Conservation (phyloP, 345 rosid genomes). For the Anastatica hierochuntica region DNA sequence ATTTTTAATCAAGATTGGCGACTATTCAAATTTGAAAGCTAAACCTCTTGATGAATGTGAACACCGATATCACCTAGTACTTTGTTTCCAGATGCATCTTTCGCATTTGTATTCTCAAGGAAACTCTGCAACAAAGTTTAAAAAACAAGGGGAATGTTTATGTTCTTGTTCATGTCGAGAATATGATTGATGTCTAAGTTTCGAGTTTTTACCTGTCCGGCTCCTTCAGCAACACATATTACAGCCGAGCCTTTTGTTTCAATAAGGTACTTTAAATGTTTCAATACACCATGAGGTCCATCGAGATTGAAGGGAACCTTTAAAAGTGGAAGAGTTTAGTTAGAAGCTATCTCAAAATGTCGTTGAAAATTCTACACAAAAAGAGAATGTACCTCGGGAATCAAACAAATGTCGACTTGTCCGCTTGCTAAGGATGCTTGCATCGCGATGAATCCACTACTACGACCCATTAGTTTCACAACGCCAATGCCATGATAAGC, state of each 20-base stretch:
- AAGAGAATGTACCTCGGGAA: conserved; percentile 70
- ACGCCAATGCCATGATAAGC: conserved; percentile 94
- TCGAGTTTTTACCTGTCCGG: conserved; percentile 66
- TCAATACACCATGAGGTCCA: conserved; percentile 86
- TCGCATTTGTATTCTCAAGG: conserved; percentile 75
- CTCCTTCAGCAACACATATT: conserved; percentile 97
- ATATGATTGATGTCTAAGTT: too few species aligned
- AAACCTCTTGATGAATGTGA: conserved; percentile 91
- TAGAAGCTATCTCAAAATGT: too few species aligned
- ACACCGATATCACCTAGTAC: conserved; percentile 87
- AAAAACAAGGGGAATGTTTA: too few species aligned
- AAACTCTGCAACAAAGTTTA: conserved; percentile 44
- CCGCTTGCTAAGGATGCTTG: conserved; percentile 96
- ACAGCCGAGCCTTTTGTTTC: conserved; percentile 98
- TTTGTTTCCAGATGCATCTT: conserved; percentile 88
- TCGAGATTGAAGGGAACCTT: conserved; percentile 80
- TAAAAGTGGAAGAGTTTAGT: too few species aligned
- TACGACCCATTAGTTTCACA: conserved; percentile 98
- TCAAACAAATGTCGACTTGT: conserved; percentile 92
- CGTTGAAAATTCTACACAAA: not conserved
- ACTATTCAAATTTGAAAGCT: too few species aligned
- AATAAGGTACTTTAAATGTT: conserved; percentile 77
- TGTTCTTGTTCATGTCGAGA: too few species aligned
- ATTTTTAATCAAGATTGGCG: not conserved
- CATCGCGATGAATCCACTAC: conserved; percentile 96